Conservation (phyloP, 2,329 filamentous ascomycete species). For the Penicillium sp. region DNA sequence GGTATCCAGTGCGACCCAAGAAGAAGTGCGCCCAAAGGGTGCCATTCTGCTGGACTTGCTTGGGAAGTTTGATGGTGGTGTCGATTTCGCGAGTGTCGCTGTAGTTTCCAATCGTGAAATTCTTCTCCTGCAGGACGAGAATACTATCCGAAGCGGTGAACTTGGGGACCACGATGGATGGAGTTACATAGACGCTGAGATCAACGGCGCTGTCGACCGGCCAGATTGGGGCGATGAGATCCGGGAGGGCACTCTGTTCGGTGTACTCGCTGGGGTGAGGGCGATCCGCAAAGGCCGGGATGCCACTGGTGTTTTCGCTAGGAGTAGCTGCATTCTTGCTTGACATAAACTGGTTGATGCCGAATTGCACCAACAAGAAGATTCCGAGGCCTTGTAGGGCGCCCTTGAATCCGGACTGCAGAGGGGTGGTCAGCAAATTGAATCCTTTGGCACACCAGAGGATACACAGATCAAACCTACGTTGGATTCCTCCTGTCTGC, state of each 20-base stretch:
- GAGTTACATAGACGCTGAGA: conserved; percentile 80
- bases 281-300: conserved; percentile 67
- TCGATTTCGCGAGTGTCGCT: conserved; percentile 77
- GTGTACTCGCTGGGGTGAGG: conserved; percentile 51
- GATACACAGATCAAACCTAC: conserved; percentile 23
- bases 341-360: conserved; percentile 58
- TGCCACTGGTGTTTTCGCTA: conserved; percentile 34
- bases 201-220: conserved; percentile 76
- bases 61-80: conserved; percentile 75
- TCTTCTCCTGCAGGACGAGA: conserved; percentile 76
- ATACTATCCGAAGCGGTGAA: conserved; percentile 68
- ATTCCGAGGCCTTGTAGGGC: conserved; percentile 59
- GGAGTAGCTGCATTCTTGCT: conserved; percentile 30
- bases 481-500: conserved; percentile 36
- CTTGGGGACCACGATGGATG: conserved; percentile 65
- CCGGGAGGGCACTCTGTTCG: conserved; percentile 54
- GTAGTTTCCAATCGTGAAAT: conserved; percentile 76
- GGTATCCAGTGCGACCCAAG: conserved; percentile 72
- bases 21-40: conserved; percentile 96
- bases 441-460: not conserved
- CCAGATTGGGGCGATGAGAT: conserved; percentile 87
- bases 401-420: conserved; percentile 45
- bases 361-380: conserved; percentile 61
- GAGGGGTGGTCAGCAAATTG: conserved; percentile 24
- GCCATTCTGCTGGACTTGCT: conserved; percentile 82